Evolutionary conservation across 225 moss, liverwort and hornwort genomes (phyloP).

Genomic region (Bryum argenteum): DNA sequence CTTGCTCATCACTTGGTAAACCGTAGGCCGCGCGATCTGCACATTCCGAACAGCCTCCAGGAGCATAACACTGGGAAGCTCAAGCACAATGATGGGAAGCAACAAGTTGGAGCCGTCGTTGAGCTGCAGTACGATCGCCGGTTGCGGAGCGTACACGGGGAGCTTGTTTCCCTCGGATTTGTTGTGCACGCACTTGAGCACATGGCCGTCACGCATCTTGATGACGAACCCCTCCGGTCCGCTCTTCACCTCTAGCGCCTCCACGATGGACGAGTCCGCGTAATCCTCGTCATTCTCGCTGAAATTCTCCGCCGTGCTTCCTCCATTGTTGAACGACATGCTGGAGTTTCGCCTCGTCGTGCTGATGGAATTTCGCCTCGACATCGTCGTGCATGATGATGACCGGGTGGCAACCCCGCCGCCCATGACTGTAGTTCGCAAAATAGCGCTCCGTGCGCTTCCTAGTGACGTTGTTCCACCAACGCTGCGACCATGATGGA

Average conservation of each 20-base stretch:
- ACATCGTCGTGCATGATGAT: background rate
- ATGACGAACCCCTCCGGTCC: slow-evolving; percentile 85
- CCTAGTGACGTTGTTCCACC: slow-evolving; percentile 27
- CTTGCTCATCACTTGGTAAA: slow-evolving; percentile 93
- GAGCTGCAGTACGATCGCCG: slow-evolving; percentile 87
- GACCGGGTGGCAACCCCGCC: slow-evolving; percentile 21
- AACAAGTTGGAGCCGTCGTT: slow-evolving; percentile 86
- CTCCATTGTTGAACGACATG: slow-evolving; percentile 88
- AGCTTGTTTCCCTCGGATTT: slow-evolving; percentile 73
- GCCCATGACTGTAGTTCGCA: slow-evolving; percentile 26
- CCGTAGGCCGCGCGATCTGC: slow-evolving; percentile 82
- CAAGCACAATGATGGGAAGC: slow-evolving; percentile 89
- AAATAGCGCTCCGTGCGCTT: slow-evolving; percentile 25
- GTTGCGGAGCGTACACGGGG: slow-evolving; percentile 81
- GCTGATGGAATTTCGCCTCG: slow-evolving; percentile 69
- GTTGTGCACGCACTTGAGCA: slow-evolving; percentile 88
- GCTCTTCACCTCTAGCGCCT: slow-evolving; percentile 86
- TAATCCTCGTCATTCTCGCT: slow-evolving; percentile 92
- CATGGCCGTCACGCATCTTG: slow-evolving; percentile 80
- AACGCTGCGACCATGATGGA: slow-evolving; percentile 30
- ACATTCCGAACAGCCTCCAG: slow-evolving; percentile 92
- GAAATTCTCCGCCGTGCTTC: slow-evolving; percentile 82
- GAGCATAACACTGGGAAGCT: slow-evolving; percentile 86
- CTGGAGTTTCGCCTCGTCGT: slow-evolving; percentile 65
- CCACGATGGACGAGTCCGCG: slow-evolving; percentile 71